Evolutionary conservation across 139 green algal genomes (phyloP).

Genomic region (Chlorella sp.): DNA sequence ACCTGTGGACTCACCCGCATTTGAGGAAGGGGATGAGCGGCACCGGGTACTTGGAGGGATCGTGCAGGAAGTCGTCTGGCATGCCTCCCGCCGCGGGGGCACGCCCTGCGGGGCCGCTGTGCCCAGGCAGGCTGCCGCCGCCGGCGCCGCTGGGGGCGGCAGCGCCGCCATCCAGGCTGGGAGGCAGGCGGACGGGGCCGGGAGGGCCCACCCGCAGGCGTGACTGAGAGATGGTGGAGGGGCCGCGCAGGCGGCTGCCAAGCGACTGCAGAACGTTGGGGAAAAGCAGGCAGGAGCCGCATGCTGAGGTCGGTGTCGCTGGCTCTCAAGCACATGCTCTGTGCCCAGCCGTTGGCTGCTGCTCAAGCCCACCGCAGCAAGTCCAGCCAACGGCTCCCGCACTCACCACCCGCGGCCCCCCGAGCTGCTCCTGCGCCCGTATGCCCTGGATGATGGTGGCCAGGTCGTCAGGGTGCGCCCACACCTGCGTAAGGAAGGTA

Average conservation of each 20-base stretch:
- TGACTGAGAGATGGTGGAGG: not conserved
- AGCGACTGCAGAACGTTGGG: constrained; percentile 1
- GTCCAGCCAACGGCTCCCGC: not conserved
- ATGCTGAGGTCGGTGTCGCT: not conserved
- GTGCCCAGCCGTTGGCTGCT: not conserved
- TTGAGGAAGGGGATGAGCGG: constrained; percentile 46
- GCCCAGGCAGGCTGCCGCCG: not conserved
- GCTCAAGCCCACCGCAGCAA: not conserved
- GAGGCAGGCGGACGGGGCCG: not conserved
- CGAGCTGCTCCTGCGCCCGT: not conserved
- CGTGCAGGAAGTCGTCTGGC: constrained; percentile 1
- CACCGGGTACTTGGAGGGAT: constrained; percentile 37
- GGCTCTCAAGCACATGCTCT: not conserved
- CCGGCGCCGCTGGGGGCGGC: not conserved
- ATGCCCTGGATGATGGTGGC: constrained; percentile 43
- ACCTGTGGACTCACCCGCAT: constrained; percentile 36
- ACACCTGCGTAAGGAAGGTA: constrained; percentile 11
- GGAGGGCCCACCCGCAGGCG: not conserved
- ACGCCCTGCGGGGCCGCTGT: not conserved
- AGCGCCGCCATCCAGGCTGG: not conserved
- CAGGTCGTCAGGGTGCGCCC: constrained; percentile 64
- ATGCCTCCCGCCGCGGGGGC: not conserved
- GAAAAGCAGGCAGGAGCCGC: not conserved
- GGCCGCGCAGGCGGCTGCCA: not conserved
- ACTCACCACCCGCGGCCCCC: not conserved